phyloP scores from a whole-genome alignment of 2,329 filamentous ascomycete species.

The Fusarium camptoceras region DNA sequence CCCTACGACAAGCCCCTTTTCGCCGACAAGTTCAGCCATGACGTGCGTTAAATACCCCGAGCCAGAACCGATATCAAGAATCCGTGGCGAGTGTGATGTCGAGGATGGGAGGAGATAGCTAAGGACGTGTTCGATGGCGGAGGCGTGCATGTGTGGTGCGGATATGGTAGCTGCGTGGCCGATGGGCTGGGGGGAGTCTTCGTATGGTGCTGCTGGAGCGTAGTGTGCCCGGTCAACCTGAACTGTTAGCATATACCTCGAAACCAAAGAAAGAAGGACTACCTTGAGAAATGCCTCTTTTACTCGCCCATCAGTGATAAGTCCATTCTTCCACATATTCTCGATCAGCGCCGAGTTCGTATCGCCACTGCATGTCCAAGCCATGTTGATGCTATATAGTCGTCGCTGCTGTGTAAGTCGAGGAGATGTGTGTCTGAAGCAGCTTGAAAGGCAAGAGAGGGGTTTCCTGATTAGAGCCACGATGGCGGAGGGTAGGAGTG shows the following conservation, averaged over 20 bases:
- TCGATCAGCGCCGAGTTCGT: conserved; percentile 81
- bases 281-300: conserved; percentile 84
- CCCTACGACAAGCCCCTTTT: conserved; percentile 69
- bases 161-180: conserved; percentile 68
- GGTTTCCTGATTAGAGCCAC: conserved; percentile 28
- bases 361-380: conserved; percentile 85
- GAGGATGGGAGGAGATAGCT: conserved; percentile 55
- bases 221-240: conserved; percentile 92
- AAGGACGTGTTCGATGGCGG: conserved; percentile 63
- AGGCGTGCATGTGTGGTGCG: conserved; percentile 71
- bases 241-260: background rate
- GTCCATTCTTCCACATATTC: conserved; percentile 77
- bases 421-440: background rate
- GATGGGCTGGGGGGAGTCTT: conserved; percentile 67
- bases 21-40: conserved; percentile 79
- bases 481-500: background rate
- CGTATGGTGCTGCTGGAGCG: conserved; percentile 76
- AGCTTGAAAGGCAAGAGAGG: background rate
- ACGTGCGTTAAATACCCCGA: conserved; percentile 90
- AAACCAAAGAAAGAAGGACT: conserved; percentile 27
- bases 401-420: conserved; percentile 18
- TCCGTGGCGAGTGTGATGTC: conserved; percentile 57
- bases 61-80: conserved; percentile 81
- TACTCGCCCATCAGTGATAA: conserved; percentile 79
- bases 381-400: conserved; percentile 69